Base-by-base conservation (phyloP, 2,329 filamentous ascomycete genomes). In the Paecilomyces sp. region DNA sequence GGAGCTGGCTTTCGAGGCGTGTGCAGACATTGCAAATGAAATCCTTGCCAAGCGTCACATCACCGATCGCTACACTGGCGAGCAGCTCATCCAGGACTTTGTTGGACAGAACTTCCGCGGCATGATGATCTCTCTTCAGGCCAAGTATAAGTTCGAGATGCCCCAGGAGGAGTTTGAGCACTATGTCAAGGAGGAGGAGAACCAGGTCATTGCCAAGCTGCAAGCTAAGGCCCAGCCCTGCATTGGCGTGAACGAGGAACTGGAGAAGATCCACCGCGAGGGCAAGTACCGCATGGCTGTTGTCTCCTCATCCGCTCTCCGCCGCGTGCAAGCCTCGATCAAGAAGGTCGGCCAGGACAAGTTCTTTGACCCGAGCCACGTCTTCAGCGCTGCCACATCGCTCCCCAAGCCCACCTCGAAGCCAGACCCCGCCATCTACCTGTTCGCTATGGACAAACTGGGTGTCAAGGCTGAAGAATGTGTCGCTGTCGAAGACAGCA, bases 51-150 rank as follows among this genome's bases (percentile, higher is more conserved):
- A 83, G 70, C 83, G 88, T 70, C 79, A 81, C 68, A 80, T 91
- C 68, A 70, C 81, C 28, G 81, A 85, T 67, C 85, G 83, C 72
- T 96, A 95, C 81, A 92, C 89, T 3, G 89, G 89, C 70, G 84
- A 87, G 55, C 82, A 86, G 61, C 87, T 96, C 64, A 90, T 96
- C 78, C 80, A 82, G 67, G 90, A 96, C 78, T 96, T 95, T 70
- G 91, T 96, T 67, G 92, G 92, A 68, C 89, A 94, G 75, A 96
- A 95, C 83, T 96, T 96, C 84, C 90, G 91, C 67, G 90, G 91
- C 77, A 96, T 96, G 90, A 87, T 96, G 78, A 76, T 80, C 61
- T 86, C 85, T 62, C 85, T 96, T 62, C 87, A 92, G 76, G 79
- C 85, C 74, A 88, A 89, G 75, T 87, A 90, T 81, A 81, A 82